Conservation (phyloP, 2,329 filamentous ascomycete genomes). For the Fusarium buxicola region DNA sequence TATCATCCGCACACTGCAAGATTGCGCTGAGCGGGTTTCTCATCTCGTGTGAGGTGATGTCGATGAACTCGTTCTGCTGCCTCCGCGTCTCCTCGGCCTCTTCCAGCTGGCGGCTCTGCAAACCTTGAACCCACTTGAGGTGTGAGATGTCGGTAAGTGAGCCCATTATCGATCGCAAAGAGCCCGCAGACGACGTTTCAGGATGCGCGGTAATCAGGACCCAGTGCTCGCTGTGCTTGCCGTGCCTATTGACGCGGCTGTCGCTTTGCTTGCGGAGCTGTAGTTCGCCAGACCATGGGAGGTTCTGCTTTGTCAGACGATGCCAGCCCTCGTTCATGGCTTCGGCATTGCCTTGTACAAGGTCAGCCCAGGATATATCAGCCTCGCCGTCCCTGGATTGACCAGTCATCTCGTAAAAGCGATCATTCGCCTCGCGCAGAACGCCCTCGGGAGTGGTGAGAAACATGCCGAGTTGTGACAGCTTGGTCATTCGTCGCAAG, state of each 20-base stretch:
- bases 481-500: constrained; percentile 52
- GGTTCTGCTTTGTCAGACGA: constrained; percentile 49
- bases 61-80: constrained; percentile 75
- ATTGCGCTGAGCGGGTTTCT: constrained; percentile 78
- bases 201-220: constrained; percentile 53
- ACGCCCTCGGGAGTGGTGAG: constrained; percentile 54
- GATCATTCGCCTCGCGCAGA: constrained; percentile 58
- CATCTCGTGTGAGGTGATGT: constrained; percentile 77
- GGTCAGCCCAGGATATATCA: constrained; percentile 56
- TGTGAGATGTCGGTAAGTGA: constrained; percentile 58
- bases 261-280: constrained; percentile 51
- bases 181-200: constrained; percentile 49
- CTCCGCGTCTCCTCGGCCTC: constrained; percentile 54
- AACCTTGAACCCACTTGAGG: constrained; percentile 56
- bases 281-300: constrained; percentile 55
- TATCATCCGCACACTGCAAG: constrained; percentile 77
- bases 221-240: constrained; percentile 58
- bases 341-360: constrained; percentile 52
- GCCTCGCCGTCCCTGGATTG: constrained; percentile 51
- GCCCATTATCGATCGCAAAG: constrained; percentile 53
- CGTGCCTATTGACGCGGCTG: constrained; percentile 27
- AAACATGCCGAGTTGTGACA: constrained; percentile 54
- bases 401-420: constrained; percentile 61
- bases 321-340: constrained; percentile 54
- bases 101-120: constrained; percentile 52